Base-by-base conservation (phyloP, 352 stramenopile species). In the Pythium phragmitis region DNA sequence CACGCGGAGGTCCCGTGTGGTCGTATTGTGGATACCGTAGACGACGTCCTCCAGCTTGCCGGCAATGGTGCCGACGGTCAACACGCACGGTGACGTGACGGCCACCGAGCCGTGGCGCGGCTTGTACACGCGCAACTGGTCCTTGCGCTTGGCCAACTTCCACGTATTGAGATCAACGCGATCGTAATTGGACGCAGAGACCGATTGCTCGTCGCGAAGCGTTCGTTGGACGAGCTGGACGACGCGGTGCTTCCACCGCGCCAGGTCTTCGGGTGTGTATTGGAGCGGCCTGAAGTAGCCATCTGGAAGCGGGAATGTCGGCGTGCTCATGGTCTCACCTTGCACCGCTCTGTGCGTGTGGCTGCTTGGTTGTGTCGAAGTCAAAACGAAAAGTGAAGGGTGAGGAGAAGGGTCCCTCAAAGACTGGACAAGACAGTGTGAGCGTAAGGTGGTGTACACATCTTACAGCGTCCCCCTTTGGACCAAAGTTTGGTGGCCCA, bases 31-130 rank as follows among this genome's bases (percentile, higher is more conserved):
- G 21, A 69, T 37, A 26, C 67, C 67, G 51, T 64, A 69, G 55
- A 73, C 55, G 11, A 66, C 60, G 42, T 74, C 67, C n/a, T 74
- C 67, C 12, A 74, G 56, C 19, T 62, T 59, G 57, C 67, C 67
- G 48, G 67, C 62, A 39, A 74, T 65, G 45, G 58, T 62, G 59
- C 67, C 67, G 39, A 74, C 53, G 17, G 37, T 47, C 33, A 74
- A 36, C 8, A 74, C 42, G n/a, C 50, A 50, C 34, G 41, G 53
- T 34, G 48, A 43, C 21, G 9, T 9, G 28, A 16, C 21, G n/a
- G 23, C 17, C 26, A 17, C 17, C 17, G 50, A 2, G 21, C 34
- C 41, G 14, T 36, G 52, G 0, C 67, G 61, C 13, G 50, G 51
- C 4, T 39, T 47, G 52, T 67, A 73, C 8, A 73, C 67, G 21